phyloP scores from a whole-genome alignment of 345 rosid species.

The Hirschfeldia incana region DNA sequence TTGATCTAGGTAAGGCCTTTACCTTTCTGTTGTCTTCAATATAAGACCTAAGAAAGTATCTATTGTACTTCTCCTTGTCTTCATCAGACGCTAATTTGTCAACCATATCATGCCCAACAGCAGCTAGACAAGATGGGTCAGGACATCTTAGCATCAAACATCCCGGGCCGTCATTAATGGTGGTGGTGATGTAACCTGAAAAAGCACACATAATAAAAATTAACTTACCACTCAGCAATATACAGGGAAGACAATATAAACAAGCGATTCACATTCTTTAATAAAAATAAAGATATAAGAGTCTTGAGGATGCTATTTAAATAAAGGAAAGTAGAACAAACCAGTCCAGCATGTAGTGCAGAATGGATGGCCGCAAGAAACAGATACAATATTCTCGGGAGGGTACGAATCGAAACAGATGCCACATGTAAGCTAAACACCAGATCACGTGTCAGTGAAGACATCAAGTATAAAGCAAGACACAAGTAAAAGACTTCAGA shows the following conservation, averaged over 20 bases:
- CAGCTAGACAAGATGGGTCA: background rate
- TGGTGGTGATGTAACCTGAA: conserved; percentile 46
- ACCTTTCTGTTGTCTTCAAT: conserved; percentile 36
- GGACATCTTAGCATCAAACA: background rate
- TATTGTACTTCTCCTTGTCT: background rate
- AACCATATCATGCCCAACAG: background rate
- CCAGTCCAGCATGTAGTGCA: background rate
- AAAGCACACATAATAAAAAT: conserved; percentile 1
- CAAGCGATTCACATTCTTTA: background rate
- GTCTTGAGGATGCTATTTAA: conserved; percentile 4
- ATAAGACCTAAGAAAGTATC: background rate
- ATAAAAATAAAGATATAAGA: background rate
- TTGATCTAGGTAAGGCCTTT: conserved; percentile 1
- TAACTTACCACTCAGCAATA: conserved; percentile 8
- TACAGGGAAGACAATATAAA: background rate
- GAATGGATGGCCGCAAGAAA: background rate
- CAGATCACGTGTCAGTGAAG: conserved; percentile 25
- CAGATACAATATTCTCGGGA: background rate
- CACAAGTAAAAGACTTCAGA: conserved; percentile 13
- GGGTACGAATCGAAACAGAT: background rate
- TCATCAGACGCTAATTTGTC: background rate
- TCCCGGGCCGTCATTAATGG: background rate
- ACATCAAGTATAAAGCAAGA: conserved; percentile 5
- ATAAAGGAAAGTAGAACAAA: conserved; percentile 3
- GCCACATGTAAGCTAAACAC: conserved; percentile 41